Conservation (phyloP, 1,284 basidiomycete species). For the Ustilago shanxiensis region DNA sequence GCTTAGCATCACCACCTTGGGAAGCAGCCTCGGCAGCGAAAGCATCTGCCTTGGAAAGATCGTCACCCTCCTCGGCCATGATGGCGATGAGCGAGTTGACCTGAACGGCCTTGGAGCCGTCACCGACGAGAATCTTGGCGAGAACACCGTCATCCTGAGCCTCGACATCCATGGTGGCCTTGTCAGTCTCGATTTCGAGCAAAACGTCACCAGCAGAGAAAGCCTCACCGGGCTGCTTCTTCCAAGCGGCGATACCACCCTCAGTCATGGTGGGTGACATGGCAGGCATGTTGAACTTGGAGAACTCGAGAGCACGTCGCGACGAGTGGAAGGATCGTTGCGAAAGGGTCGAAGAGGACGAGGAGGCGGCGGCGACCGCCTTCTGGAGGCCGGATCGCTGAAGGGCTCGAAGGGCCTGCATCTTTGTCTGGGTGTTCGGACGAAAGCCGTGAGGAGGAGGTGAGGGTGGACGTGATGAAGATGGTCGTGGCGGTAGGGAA, state of each 20-base stretch:
- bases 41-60: slow-evolving; percentile 77
- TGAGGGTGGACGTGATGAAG: slow-evolving; percentile 13
- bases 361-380: slow-evolving; percentile 44
- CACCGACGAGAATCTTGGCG: slow-evolving; percentile 69
- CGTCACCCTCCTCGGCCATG: slow-evolving; percentile 71
- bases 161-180: slow-evolving; percentile 71
- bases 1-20: slow-evolving; percentile 57
- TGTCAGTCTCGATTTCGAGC: slow-evolving; percentile 81
- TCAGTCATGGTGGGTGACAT: slow-evolving; percentile 99
- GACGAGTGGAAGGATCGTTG: slow-evolving; percentile 57
- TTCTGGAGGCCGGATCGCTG: slow-evolving; percentile 55
- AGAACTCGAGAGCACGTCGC: slow-evolving; percentile 51
- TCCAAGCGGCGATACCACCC: slow-evolving; percentile 97
- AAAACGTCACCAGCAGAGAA: slow-evolving; percentile 92
- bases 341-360: slow-evolving; percentile 40
- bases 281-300: slow-evolving; percentile 92
- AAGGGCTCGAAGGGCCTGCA: slow-evolving; percentile 55
- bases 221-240: slow-evolving; percentile 92
- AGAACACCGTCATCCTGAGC: slow-evolving; percentile 72
- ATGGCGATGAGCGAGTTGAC: slow-evolving; percentile 71
- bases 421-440: slow-evolving; percentile 20
- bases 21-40: slow-evolving; percentile 76
- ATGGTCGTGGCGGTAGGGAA: slow-evolving; percentile 2
- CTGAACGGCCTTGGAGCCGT: slow-evolving; percentile 68
- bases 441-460: slow-evolving; percentile 6